Evolutionary conservation across 2,329 filamentous ascomycete species (phyloP), one percentile per base, ranked within the genome.

Genomic region (Xylaria polymorpha): DNA sequence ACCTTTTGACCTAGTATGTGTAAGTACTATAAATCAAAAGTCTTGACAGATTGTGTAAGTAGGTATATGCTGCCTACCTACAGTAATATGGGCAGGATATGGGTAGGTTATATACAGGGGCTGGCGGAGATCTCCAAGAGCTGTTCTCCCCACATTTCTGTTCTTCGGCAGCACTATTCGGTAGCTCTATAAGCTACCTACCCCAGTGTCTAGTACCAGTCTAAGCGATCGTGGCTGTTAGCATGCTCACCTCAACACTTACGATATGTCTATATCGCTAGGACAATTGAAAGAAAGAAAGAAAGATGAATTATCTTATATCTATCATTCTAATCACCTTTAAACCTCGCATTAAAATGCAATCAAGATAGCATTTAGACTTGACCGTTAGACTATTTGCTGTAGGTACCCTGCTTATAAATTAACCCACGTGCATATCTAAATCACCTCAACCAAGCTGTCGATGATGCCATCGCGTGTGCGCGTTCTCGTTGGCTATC

Each of bases 401-500:
- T 25, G 53, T n/a, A n/a, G n/a, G n/a, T 43, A 25, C 14, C 18
- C 51, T 14, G 56, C 39, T 58, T 58, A 58, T 32, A n/a, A 43
- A 22, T 58, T 41, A 3, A 41, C 20, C 37, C 55, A 44, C 37
- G 22, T 65, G 67, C 67, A 63, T 61, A 51, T 43, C 65, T 32
- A 50, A 56, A 73, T 75, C 74, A 75, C 74, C 68, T 75, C 73
- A 74, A 67, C 46, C 50, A 25, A 43, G 62, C 61, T 50, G 60
- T 41, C 65, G 70, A 75, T 75, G 74, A 73, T 74, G 73, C 72
- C 71, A 75, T 75, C 64, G 50, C 61, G 8, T 61, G 14, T 48
- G 37, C 37, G n/a, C 67, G 43, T 18, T 65, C 64, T 72, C 69
- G 66, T 71, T 73, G 68, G 73, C 61, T 60, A 51, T 50, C 43